A percentile compares a stretch with the other conserved stretches of the same genome.
Conservation (phyloP, 2,329 filamentous ascomycete species). For the Colletotrichum liaoningense region DNA sequence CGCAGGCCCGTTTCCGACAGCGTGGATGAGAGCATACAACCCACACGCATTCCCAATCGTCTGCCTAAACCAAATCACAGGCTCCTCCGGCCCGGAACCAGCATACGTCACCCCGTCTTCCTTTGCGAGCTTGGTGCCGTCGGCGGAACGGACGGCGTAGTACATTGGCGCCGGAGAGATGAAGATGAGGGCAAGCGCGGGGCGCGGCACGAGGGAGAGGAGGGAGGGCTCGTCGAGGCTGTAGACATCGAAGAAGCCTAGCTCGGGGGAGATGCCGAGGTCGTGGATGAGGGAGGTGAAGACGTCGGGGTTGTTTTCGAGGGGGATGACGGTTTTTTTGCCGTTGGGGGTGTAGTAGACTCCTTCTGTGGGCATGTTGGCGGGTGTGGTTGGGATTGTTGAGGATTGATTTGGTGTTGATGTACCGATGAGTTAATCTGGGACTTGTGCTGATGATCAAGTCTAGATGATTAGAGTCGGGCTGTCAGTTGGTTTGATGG, state of each 20-base stretch:
- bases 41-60: constrained; percentile 88
- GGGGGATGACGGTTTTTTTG: constrained; percentile 51
- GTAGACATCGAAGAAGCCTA: constrained; percentile 86
- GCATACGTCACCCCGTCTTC: constrained; percentile 46
- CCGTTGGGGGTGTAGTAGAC: constrained; percentile 44
- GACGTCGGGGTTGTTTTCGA: constrained; percentile 78
- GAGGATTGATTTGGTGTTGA: too few relatives aligned
- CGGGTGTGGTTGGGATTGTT: neutral
- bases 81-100: constrained; percentile 58
- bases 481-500: neutral
- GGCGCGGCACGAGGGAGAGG: constrained; percentile 81
- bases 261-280: constrained; percentile 74
- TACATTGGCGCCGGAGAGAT: constrained; percentile 74
- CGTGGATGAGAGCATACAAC: constrained; percentile 81
- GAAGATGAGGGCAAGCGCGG: constrained; percentile 80
- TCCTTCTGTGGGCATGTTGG: constrained; percentile 41
- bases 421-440: too few relatives aligned
- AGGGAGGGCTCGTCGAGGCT: constrained; percentile 82
- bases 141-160: constrained; percentile 52
- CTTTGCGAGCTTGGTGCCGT: constrained; percentile 30
- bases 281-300: constrained; percentile 79
- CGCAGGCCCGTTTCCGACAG: constrained; percentile 75
- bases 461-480: too few relatives aligned
- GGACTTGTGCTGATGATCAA: neutral
- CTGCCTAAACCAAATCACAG: constrained; percentile 86